Percentiles rank a stretch among this genome's conserved stretches.
Conservation (phyloP, 495 filamentous ascomycete species). For the Chaetomium cochliodes region DNA sequence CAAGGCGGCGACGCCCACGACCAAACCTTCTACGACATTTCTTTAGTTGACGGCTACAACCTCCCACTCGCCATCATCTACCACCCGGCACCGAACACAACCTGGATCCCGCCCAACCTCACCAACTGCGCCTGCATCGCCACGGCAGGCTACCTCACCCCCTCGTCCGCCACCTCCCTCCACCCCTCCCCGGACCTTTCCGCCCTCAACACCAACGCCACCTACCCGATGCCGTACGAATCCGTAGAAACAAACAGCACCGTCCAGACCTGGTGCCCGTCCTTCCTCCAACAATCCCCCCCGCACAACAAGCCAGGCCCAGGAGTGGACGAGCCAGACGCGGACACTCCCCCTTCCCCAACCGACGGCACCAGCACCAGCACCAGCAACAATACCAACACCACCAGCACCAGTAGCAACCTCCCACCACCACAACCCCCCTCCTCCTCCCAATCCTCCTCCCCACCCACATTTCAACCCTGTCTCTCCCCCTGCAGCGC, state of each 20-base stretch:
- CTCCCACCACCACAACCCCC: constrained; percentile 27
- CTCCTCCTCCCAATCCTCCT: too few species aligned
- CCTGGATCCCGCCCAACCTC: constrained; percentile 66
- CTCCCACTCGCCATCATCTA: constrained; percentile 67
- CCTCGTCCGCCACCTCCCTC: constrained; percentile 18
- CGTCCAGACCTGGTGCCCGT: constrained; percentile 71
- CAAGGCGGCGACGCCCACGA: constrained; percentile 53
- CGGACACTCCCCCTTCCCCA: constrained; percentile 57
- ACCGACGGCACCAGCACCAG: constrained; percentile 62
- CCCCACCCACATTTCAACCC: too few species aligned
- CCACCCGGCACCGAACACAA: constrained; percentile 53
- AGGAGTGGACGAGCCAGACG: neutral
- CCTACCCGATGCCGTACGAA: constrained; percentile 65
- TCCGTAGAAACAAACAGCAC: constrained; percentile 44
- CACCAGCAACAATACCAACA: constrained; percentile 51
- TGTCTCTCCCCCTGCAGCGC: constrained; percentile 69
- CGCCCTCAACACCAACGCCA: constrained; percentile 49
- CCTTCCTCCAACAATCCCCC: constrained; percentile 64
- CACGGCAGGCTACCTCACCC: constrained; percentile 55
- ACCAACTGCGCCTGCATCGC: constrained; percentile 71
- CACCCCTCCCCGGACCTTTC: neutral
- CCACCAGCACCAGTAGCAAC: constrained; percentile 51
- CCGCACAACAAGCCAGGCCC: constrained; percentile 39
- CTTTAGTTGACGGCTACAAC: constrained; percentile 83
- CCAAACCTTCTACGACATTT: constrained; percentile 79